Percentiles rank a stretch among this genome's conserved stretches.
phyloP scores from a whole-genome alignment of 2,329 filamentous ascomycete species.

The Paraconiothyrium brasiliense region DNA sequence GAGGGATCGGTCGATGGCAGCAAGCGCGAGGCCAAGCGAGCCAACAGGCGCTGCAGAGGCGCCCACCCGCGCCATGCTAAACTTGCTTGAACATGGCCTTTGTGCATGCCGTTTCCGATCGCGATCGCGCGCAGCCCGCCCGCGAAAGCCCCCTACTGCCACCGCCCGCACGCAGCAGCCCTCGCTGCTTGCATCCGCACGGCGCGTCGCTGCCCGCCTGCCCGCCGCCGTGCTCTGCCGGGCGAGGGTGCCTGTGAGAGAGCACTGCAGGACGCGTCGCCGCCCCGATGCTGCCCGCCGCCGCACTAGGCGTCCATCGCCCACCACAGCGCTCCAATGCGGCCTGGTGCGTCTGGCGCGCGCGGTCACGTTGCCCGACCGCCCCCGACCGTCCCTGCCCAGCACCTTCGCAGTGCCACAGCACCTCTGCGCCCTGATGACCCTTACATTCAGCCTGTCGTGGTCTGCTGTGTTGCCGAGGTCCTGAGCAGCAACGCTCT shows the following conservation, averaged over 20 bases:
- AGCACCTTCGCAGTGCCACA: not conserved
- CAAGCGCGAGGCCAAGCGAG: not conserved
- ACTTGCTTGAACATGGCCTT: not conserved
- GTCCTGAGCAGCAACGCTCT: not conserved
- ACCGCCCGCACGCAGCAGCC: not conserved
- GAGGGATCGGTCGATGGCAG: slow-evolving; percentile 11
- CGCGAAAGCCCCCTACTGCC: not conserved
- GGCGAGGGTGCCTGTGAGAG: too few relatives aligned
- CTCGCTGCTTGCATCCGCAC: not conserved
- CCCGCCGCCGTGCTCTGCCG: too few relatives aligned
- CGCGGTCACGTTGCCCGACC: not conserved
- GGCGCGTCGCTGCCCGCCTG: too few relatives aligned
- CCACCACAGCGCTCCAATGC: not conserved
- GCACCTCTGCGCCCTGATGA: not conserved
- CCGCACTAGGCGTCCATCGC: not conserved
- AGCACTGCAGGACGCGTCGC: too few relatives aligned
- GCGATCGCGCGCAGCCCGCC: not conserved
- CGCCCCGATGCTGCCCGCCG: too few relatives aligned
- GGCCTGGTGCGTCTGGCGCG: not conserved
- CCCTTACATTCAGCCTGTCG: not conserved
- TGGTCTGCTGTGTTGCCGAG: too few relatives aligned
- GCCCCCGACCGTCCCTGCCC: not conserved
- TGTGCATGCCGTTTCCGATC: not conserved
- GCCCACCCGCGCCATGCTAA: not conserved
- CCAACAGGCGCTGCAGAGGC: too few relatives aligned